A percentile compares a stretch with the other conserved stretches of the same genome.
Evolutionary conservation across 306 rosid genomes (phyloP).

Genomic region (Canavalia ensiformis): DNA sequence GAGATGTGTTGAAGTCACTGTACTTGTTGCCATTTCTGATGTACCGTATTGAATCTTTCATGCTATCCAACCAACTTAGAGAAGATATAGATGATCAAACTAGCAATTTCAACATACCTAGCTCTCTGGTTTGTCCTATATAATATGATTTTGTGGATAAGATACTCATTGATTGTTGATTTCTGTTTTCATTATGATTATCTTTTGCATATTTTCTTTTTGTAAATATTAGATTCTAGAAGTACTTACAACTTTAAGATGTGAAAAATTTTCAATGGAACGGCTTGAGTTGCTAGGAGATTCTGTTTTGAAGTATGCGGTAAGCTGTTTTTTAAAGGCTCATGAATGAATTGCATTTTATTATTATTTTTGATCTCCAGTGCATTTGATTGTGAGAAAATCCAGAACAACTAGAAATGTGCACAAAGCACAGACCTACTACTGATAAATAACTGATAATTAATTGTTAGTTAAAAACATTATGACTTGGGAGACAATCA

Average conservation of each 20-base stretch:
- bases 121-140: neutral
- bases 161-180: slow-evolving; percentile 9
- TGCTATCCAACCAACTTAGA: slow-evolving; percentile 93
- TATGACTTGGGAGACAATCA: neutral
- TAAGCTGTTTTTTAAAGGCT: slow-evolving; percentile 60
- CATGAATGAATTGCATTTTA: neutral
- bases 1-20: slow-evolving; percentile 68
- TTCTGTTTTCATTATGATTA: slow-evolving; percentile 26
- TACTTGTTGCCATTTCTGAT: slow-evolving; percentile 89
- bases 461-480: neutral
- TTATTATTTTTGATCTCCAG: neutral
- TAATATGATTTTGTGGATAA: slow-evolving; percentile 27
- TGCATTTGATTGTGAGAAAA: slow-evolving; percentile 9
- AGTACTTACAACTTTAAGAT: slow-evolving; percentile 88
- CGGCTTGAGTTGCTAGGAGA: slow-evolving; percentile 98
- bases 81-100: slow-evolving; percentile 65
- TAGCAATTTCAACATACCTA: slow-evolving; percentile 57
- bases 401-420: neutral
- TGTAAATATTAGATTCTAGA: slow-evolving; percentile 71
- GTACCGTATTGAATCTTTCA: slow-evolving; percentile 83
- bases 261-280: slow-evolving; percentile 87
- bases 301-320: slow-evolving; percentile 84
- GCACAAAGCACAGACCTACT: neutral
- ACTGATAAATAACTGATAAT: no score
- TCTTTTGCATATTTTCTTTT: slow-evolving; percentile 40